Conservation (phyloP, 1,284 basidiomycete genomes). For the Ceratobasidium sp. region DNA sequence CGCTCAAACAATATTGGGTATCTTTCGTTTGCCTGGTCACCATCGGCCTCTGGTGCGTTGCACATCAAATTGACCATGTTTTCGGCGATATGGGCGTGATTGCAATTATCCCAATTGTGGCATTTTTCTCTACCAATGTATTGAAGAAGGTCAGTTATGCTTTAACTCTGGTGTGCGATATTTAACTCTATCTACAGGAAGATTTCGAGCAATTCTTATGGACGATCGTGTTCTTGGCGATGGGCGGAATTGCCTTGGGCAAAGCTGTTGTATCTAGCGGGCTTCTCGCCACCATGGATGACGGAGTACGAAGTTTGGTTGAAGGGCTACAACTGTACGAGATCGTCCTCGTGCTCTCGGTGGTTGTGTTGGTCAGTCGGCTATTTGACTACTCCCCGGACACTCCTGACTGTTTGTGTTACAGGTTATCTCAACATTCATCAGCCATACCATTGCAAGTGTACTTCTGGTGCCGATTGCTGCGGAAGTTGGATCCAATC, state of each 20-base stretch:
- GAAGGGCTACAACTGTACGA: constrained; percentile 76
- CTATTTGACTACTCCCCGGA: constrained; percentile 46
- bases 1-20: constrained; percentile 90
- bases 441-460: constrained; percentile 96
- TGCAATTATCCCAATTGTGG: constrained; percentile 90
- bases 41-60: constrained; percentile 91
- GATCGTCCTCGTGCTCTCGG: constrained; percentile 84
- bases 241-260: constrained; percentile 97
- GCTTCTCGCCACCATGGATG: constrained; percentile 79
- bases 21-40: constrained; percentile 83
- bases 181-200: constrained; percentile 61
- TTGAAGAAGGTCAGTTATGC: constrained; percentile 78
- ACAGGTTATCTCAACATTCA: constrained; percentile 84
- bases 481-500: constrained; percentile 80
- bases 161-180: constrained; percentile 23
- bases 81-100: constrained; percentile 98
- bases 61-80: constrained; percentile 76
- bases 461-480: constrained; percentile 97
- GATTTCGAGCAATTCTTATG: constrained; percentile 95
- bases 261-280: constrained; percentile 93
- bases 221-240: constrained; percentile 93
- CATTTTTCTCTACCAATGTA: constrained; percentile 94
- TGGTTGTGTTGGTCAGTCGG: constrained; percentile 80
- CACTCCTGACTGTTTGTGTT: background rate
- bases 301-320: constrained; percentile 71